Evolutionary conservation across 2,329 filamentous ascomycete genomes (phyloP).

Genomic region (Fonsecaea pedrosoi): DNA sequence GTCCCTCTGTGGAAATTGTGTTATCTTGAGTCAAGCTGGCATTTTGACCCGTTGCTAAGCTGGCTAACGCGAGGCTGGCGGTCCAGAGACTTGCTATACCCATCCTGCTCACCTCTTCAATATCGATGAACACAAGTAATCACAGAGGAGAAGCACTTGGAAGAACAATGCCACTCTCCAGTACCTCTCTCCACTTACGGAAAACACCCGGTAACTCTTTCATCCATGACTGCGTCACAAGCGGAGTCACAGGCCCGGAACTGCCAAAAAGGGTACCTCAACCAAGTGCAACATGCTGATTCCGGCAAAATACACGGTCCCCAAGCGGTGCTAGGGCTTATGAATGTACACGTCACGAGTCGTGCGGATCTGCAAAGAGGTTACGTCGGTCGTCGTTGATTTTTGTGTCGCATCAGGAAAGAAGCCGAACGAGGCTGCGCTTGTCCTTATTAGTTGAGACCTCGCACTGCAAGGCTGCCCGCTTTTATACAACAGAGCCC

Average conservation of each 20-base stretch:
- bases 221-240: neutral
- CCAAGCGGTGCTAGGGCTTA: neutral
- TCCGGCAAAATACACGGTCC: neutral
- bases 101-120: neutral
- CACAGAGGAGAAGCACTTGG: neutral
- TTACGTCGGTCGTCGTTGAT: neutral
- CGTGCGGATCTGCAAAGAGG: neutral
- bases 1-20: conserved; percentile 28
- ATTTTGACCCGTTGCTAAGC: conserved; percentile 16
- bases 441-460: neutral
- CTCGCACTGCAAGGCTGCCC: neutral
- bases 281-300: neutral
- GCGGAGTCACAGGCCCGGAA: neutral
- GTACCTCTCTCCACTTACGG: neutral
- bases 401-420: neutral
- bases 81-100: neutral
- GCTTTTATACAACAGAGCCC: too few species aligned
- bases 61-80: neutral
- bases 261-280: neutral
- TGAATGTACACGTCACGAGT: conserved; percentile 6
- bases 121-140: neutral
- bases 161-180: neutral
- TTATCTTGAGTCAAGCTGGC: conserved; percentile 26
- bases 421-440: conserved; percentile 13
- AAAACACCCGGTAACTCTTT: neutral